Evolutionary conservation across 805 yeast species (phyloP), one percentile per base, ranked within the genome.

Genomic region (Yarrowia sp.): DNA sequence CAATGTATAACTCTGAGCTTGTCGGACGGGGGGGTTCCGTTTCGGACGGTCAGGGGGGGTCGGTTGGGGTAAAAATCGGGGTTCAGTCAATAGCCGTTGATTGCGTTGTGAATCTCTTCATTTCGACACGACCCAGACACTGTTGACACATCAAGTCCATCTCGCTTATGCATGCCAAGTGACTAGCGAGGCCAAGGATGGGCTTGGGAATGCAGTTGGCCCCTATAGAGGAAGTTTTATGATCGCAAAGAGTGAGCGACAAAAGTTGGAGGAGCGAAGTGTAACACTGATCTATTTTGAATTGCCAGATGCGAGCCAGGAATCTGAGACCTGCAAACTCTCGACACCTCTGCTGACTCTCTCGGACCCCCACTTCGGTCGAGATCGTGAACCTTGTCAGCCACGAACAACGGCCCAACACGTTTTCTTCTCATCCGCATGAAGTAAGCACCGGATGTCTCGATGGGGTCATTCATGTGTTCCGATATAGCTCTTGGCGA

Each of bases 121-220:
- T 5, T 5, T 26, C 7, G 32, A 26, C 32, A 26, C 32, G 1
- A 26, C 32, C 7, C 32, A 26, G 32, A 26, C 32, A 26, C 32
- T 26, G 7, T 12, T 26, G 53, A 15, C 40, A 2, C 40, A 32
- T 4, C 40, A 7, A 4, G 19, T 11, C 12, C 58, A 52, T 52
- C 58, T 52, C 58, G 58, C 58, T 52, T 52, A 52, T 52, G 58
- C 58, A 52, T 38, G 58, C 43, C 58, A 52, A 52, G 43, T 3
- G 7, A 2, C 43, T 52, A 52, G 38, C 26, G 41, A 35, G 15
- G 14, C 15, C 11, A 50, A 32, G 58, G 42, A 19, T 36, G 41
- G 15, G 11, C 16, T 15, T 11, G 8, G 19, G 22, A 50, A 50
- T 50, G 56, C 41, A 50, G 8, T 1, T 46, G 49, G 8, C 16